phyloP scores from a whole-genome alignment of 192 early-diverging fungal genomes.

The Podila horticola region DNA sequence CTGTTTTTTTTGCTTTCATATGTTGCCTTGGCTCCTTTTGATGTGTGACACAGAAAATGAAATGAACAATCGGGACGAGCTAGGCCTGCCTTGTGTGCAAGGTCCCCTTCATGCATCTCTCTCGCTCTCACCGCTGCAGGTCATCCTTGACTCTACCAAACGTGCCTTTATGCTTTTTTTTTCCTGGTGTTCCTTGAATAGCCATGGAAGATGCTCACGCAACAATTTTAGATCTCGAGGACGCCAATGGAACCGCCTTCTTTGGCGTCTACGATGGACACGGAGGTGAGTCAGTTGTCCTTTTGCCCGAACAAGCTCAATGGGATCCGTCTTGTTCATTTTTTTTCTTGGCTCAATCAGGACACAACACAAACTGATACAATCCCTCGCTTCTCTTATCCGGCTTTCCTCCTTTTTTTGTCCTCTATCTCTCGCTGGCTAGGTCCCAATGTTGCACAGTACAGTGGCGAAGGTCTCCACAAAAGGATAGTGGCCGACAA shows the following conservation, averaged over 20 bases:
- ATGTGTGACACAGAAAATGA: neutral
- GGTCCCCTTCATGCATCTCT: neutral
- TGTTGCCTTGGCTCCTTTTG: neutral
- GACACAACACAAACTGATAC: too few relatives aligned
- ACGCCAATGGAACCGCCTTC: constrained; percentile 76
- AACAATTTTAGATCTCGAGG: constrained; percentile 78
- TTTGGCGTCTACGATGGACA: constrained; percentile 98
- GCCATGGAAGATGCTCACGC: constrained; percentile 99
- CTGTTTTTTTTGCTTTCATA: neutral
- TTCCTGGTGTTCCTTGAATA: constrained; percentile 26
- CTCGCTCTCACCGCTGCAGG: neutral
- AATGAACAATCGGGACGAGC: too few relatives aligned
- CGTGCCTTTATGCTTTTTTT: neutral
- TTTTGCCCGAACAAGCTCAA: neutral
- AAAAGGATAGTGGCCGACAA: constrained; percentile 69
- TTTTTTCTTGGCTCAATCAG: neutral
- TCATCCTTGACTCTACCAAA: constrained; percentile 1
- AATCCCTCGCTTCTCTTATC: neutral
- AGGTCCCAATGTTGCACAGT: constrained; percentile 85
- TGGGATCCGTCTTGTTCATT: neutral
- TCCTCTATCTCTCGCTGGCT: neutral
- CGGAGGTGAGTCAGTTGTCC: constrained; percentile 67
- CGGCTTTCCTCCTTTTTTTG: neutral
- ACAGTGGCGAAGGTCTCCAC: constrained; percentile 83
- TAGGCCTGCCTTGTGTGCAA: neutral